phyloP scores from a whole-genome alignment of 495 filamentous ascomycete species.

The Talaromyces wortmannii region DNA sequence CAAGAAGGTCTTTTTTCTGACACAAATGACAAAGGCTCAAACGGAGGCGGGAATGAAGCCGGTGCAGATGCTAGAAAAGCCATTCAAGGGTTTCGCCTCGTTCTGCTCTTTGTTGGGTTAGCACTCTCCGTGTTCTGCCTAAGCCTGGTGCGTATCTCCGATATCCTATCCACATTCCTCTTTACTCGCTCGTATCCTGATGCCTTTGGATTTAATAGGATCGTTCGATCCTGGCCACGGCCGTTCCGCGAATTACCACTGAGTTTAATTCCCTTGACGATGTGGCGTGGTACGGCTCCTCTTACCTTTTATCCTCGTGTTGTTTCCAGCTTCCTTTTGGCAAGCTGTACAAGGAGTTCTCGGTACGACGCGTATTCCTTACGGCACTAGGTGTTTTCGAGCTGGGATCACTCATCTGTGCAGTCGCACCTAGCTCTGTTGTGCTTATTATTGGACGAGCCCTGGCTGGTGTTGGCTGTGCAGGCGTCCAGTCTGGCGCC shows the following conservation, averaged over 20 bases:
- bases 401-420: slow-evolving; percentile 63
- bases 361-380: slow-evolving; percentile 49
- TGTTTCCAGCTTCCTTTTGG: slow-evolving; percentile 41
- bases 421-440: slow-evolving; percentile 53
- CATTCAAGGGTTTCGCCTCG: too few relatives aligned
- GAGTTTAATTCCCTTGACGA: slow-evolving; percentile 67
- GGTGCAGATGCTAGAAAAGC: too few relatives aligned
- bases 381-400: slow-evolving; percentile 61
- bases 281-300: slow-evolving; percentile 74
- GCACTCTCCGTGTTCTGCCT: too few relatives aligned
- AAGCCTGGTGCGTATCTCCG: too few relatives aligned
- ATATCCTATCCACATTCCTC: too few relatives aligned
- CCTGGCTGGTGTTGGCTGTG: slow-evolving; percentile 62
- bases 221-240: slow-evolving; percentile 11
- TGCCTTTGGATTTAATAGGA: too few relatives aligned
- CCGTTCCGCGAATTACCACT: slow-evolving; percentile 80
- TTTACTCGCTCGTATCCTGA: too few relatives aligned
- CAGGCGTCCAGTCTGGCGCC: slow-evolving; percentile 69
- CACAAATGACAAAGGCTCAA: too few relatives aligned
- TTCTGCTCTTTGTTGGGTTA: too few relatives aligned
- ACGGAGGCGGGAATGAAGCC: too few relatives aligned
- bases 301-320: slow-evolving; percentile 61
- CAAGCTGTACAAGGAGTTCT: slow-evolving; percentile 44
- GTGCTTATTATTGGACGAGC: slow-evolving; percentile 69
- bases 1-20: too few relatives aligned